These are phyloP conservation scores for Dryadomyces sulphureus DNA, from an alignment of 2,329 filamentous ascomycete genomes.

Conservation along the genomic window DNA sequence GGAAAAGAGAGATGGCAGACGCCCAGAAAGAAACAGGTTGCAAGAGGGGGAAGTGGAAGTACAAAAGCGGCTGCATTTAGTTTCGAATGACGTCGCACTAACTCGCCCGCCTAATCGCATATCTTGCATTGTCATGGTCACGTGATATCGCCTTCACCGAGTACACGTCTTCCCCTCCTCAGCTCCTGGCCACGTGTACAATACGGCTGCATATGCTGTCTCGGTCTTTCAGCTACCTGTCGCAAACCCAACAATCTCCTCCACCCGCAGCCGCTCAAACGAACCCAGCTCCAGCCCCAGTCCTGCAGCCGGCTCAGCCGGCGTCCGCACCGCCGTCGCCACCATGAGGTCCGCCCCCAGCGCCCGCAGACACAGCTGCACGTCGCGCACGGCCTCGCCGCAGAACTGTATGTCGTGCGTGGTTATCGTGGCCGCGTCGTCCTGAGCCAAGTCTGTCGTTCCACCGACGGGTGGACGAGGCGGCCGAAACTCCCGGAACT, in stretches of 20 bases:
- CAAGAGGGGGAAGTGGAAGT: background rate
- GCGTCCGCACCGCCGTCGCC: constrained; percentile 33
- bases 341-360: constrained; percentile 38
- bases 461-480: constrained; percentile 21
- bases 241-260: constrained; percentile 29
- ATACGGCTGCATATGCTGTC: too few relatives aligned
- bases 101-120: background rate
- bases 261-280: constrained; percentile 27
- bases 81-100: constrained; percentile 3
- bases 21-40: background rate
- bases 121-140: background rate
- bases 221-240: background rate
- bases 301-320: constrained; percentile 20
- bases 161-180: too few relatives aligned
- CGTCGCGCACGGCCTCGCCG: constrained; percentile 23
- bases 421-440: constrained; percentile 20
- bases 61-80: background rate
- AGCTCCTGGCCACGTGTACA: too few relatives aligned
- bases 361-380: constrained; percentile 26
- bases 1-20: background rate
- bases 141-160: background rate
- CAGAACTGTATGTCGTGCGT: constrained; percentile 24
- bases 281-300: constrained; percentile 23
- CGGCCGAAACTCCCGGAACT: constrained; percentile 50
- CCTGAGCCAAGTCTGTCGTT: constrained; percentile 13